Conservation (phyloP, 352 stramenopile species). For the Labyrinthula sp. region DNA sequence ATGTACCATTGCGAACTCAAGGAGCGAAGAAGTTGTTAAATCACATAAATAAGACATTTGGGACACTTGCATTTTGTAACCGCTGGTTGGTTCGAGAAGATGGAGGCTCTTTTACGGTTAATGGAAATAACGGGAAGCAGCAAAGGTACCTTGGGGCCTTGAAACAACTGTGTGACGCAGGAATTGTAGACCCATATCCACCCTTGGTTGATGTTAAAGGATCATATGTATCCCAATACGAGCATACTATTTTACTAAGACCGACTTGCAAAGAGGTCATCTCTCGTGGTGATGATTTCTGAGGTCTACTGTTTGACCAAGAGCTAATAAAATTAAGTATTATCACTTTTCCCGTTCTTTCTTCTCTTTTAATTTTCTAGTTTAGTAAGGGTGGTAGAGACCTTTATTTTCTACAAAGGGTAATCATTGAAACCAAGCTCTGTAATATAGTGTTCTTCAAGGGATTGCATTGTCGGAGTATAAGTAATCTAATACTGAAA, state of each 20-base stretch:
- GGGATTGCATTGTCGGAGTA: too few relatives aligned
- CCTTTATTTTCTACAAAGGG: too few relatives aligned
- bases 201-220: conserved; percentile 81
- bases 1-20: conserved; percentile 69
- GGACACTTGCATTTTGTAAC: conserved; percentile 90
- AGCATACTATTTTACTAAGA: conserved; percentile 89
- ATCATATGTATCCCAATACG: conserved; percentile 93
- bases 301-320: too few relatives aligned
- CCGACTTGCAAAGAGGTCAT: conserved; percentile 94
- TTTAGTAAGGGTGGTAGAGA: too few relatives aligned
- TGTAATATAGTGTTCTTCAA: too few relatives aligned
- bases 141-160: conserved; percentile 89
- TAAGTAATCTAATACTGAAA: too few relatives aligned
- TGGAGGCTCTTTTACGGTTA: conserved; percentile 69
- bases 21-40: conserved; percentile 75
- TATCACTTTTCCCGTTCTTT: too few relatives aligned
- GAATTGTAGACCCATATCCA: conserved; percentile 80
- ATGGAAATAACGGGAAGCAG: conserved; percentile 74
- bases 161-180: conserved; percentile 88
- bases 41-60: conserved; percentile 97
- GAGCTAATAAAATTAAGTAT: too few relatives aligned
- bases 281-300: conserved; percentile 92
- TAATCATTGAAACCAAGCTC: too few relatives aligned
- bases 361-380: too few relatives aligned
- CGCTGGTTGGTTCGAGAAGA: conserved; percentile 87